Base-by-base conservation (phyloP, 306 rosid species). In the Trifolium dubium region DNA sequence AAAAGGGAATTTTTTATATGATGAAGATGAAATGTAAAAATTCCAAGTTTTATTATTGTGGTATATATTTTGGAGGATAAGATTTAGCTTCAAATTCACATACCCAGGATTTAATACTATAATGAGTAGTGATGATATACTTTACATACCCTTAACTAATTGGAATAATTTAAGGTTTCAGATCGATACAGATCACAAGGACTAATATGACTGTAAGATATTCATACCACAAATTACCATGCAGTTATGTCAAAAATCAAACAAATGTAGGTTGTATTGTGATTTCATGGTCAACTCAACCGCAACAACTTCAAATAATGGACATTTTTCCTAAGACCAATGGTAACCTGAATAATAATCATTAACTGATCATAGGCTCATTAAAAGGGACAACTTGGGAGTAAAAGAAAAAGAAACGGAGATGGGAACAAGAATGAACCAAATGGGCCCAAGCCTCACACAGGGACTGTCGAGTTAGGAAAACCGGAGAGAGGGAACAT, bases 121-220 rank as follows among this genome's bases (percentile, higher is more conserved):
- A 53, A 18, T 53, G 31, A 28, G 39, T 29, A 58, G 44, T 51
- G 60, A 62, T 30, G 66, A 63, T 37, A 34, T 32, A 62, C 49
- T 29, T 31, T 31, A 41, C 49, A 8, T 63, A 62, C 23, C 51
- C 63, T 49, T 32, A 69, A 28, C 12, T 41, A 29, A 60, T 69
- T 77, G 39, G 49, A 54, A 69, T 58, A 13, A 77, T 49, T 29
- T 29, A 5, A 41, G 35, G 79, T 70, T 61, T 69, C 30, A 58
- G 4, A 50, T 3, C n/a, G 34, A 51, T 41, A 31, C 41, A 67
- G 18, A 67, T 71, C 30, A 18, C 47, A 39, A 60, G 23, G 60
- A 30, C 40, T 29, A 66, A 67, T 37, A 40, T 41, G 77, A 39
- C 34, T 19, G 18, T 50, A 62, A 30, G 60, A 43, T 63, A 50